Evolutionary conservation across 352 stramenopile species (phyloP).

Genomic region (Globisporangium paroecandrum): DNA sequence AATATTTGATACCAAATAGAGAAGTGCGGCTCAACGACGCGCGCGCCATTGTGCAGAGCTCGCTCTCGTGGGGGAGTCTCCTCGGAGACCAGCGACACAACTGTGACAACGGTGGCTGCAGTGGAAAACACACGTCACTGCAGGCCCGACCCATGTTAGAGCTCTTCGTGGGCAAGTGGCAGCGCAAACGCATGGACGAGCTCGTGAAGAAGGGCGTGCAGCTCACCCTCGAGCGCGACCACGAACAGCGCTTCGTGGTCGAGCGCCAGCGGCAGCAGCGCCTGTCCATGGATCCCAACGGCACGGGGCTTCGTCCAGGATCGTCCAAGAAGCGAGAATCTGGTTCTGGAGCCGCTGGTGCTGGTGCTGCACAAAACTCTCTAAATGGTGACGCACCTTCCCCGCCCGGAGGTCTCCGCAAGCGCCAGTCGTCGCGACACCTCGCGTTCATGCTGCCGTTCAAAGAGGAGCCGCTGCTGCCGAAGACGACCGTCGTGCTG

Average conservation of each 20-base stretch:
- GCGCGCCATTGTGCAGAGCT: constrained; percentile 66
- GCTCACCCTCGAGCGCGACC: constrained; percentile 66
- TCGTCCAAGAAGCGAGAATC: constrained; percentile 26
- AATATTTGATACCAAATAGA: constrained; percentile 1
- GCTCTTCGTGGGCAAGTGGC: constrained; percentile 40
- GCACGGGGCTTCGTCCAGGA: neutral
- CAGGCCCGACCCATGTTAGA: constrained; percentile 20
- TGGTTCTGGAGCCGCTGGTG: neutral
- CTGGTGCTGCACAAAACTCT: neutral
- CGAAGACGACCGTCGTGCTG: neutral
- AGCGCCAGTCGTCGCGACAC: constrained; percentile 6
- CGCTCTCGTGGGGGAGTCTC: constrained; percentile 31
- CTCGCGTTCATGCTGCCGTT: constrained; percentile 12
- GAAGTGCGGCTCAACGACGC: constrained; percentile 69
- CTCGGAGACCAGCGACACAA: constrained; percentile 20
- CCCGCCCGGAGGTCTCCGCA: neutral
- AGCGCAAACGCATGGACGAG: constrained; percentile 42
- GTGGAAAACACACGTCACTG: neutral
- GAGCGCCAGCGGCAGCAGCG: constrained; percentile 42
- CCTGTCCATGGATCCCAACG: constrained; percentile 17
- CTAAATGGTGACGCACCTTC: neutral
- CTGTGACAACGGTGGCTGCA: neutral
- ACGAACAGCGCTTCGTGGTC: constrained; percentile 47
- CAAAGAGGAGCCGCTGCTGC: neutral
- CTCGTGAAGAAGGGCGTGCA: constrained; percentile 58